Conservation (phyloP, 2,329 filamentous ascomycete species). For the Tolypocladium ovalisporum region DNA sequence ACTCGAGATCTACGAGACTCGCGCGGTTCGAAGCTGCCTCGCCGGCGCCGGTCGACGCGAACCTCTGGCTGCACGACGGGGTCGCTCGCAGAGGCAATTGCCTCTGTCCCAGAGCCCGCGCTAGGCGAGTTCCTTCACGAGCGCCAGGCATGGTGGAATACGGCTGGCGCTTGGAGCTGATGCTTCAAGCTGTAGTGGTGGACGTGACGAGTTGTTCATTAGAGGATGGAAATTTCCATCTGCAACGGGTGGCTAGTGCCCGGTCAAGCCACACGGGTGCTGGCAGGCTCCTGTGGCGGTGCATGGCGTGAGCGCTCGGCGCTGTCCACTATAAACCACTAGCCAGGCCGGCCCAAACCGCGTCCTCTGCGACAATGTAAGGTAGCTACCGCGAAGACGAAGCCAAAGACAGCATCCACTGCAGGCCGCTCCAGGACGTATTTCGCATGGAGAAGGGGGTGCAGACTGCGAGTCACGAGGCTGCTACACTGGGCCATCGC, state of each 20-base stretch:
- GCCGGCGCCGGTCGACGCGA: conserved; percentile 33
- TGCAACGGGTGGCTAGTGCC: not conserved
- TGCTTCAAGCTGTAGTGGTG: conserved; percentile 1
- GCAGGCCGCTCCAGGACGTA: not conserved
- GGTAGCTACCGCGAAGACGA: not conserved
- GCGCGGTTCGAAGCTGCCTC: conserved; percentile 15
- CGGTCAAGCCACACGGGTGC: not conserved
- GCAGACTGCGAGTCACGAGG: not conserved
- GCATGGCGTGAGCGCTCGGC: not conserved
- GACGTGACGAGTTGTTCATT: conserved; percentile 7
- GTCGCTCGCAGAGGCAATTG: conserved; percentile 14
- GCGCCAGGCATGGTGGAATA: conserved; percentile 26
- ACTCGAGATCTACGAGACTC: conserved; percentile 37
- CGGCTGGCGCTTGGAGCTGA: not conserved
- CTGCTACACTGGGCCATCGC: not conserved
- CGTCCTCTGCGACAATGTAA: not conserved
- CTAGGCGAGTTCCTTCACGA: conserved; percentile 27
- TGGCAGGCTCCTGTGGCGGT: not conserved
- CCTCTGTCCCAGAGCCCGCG: conserved; percentile 18
- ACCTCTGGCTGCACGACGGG: conserved; percentile 23
- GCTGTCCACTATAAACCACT: not conserved
- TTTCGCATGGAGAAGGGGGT: not conserved
- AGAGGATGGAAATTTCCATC: conserved; percentile 22
- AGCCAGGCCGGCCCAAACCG: not conserved
- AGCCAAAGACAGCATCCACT: not conserved